These are phyloP conservation scores for Zarea fungicola DNA, from an alignment of 2,329 filamentous ascomycete species.

Conservation along the genomic window DNA sequence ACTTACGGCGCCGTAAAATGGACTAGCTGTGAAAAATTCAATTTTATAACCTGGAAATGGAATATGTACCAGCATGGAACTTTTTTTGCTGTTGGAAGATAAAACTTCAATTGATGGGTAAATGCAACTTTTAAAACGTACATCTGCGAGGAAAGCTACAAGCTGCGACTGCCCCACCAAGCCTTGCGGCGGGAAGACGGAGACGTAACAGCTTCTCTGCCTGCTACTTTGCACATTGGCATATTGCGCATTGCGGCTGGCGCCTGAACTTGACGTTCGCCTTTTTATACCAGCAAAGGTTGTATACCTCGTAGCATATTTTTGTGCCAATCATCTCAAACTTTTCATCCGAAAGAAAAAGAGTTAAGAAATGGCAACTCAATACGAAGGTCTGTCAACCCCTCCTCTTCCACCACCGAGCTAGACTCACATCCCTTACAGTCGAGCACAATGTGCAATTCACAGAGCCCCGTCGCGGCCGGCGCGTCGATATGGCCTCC, in stretches of 20 bases:
- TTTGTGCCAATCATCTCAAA: too few species aligned
- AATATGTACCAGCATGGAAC: too few species aligned
- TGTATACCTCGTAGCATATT: too few species aligned
- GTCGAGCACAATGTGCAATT: constrained; percentile 61
- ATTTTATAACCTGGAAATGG: too few species aligned
- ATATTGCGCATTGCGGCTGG: constrained; percentile 7
- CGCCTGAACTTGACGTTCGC: neutral
- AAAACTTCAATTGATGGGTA: too few species aligned
- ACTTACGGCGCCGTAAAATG: too few species aligned
- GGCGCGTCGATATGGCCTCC: constrained; percentile 59
- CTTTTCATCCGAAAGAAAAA: too few species aligned
- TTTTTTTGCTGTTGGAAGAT: too few species aligned
- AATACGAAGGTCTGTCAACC: constrained; percentile 46
- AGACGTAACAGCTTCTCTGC: constrained; percentile 13
- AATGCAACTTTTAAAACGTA: too few species aligned
- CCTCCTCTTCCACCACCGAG: constrained; percentile 8
- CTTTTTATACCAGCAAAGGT: neutral
- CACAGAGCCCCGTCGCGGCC: constrained; percentile 34
- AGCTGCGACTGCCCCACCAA: neutral
- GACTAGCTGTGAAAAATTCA: too few species aligned
- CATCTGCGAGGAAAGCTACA: neutral
- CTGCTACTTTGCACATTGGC: constrained; percentile 1
- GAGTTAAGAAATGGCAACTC: constrained; percentile 54
- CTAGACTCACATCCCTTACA: constrained; percentile 30
- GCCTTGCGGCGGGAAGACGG: neutral